phyloP scores from a whole-genome alignment of 768 basidiomycete genomes.

The Clitopilus hobsonii region DNA sequence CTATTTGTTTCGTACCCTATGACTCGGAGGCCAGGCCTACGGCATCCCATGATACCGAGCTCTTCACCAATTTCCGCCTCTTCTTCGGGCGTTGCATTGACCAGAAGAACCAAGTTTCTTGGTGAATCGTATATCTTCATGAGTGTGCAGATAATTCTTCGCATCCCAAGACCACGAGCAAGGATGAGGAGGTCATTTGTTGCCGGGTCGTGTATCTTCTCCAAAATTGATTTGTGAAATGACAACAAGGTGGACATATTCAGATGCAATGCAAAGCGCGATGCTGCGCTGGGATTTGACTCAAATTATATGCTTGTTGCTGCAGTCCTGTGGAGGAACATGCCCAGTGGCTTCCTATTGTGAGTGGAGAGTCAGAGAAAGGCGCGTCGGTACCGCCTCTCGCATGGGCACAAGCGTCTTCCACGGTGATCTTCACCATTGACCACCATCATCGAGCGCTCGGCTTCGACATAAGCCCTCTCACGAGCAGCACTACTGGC shows the following conservation, averaged over 20 bases:
- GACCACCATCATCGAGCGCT: neutral
- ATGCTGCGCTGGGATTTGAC: no score
- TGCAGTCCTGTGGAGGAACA: neutral
- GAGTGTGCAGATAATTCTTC: slow-evolving; percentile 78
- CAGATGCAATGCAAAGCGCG: no score
- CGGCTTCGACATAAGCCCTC: no score
- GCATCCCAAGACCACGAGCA: slow-evolving; percentile 87
- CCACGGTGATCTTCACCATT: no score
- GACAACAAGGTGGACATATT: slow-evolving; percentile 50
- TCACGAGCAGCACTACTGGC: no score
- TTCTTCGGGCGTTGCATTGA: slow-evolving; percentile 83
- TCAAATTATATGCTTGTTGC: no score
- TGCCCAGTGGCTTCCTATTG: neutral
- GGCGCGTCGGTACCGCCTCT: neutral
- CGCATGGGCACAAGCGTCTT: no score
- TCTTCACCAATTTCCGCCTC: slow-evolving; percentile 91
- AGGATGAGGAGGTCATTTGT: slow-evolving; percentile 73
- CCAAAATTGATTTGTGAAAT: slow-evolving; percentile 64
- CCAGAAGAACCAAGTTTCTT: slow-evolving; percentile 76
- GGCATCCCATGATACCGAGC: slow-evolving; percentile 86
- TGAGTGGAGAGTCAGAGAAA: neutral
- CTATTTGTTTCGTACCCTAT: slow-evolving; percentile 77
- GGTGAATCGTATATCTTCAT: slow-evolving; percentile 91
- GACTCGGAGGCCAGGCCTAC: slow-evolving; percentile 78
- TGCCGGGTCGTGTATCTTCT: slow-evolving; percentile 68